Conservation (phyloP, 345 rosid genomes). For the Syzygium oleosum region DNA sequence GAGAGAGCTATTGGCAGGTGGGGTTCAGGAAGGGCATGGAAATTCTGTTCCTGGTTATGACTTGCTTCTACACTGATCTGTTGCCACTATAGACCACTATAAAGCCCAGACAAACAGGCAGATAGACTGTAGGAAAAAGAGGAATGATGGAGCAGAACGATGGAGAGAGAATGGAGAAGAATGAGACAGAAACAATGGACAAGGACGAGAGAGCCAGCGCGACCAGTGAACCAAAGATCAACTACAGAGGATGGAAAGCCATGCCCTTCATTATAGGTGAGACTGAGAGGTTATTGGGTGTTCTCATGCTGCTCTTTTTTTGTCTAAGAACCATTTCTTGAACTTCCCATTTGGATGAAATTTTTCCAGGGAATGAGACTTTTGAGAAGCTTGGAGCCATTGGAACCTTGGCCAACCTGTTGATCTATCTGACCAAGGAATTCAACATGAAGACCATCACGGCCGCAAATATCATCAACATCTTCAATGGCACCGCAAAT, state of each 20-base stretch:
- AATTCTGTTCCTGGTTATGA: not conserved
- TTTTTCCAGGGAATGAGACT: conserved; percentile 54
- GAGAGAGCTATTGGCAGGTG: not conserved
- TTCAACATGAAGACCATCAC: conserved; percentile 61
- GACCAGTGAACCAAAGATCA: conserved; percentile 20
- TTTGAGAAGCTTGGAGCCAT: conserved; percentile 91
- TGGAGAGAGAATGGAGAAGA: not conserved
- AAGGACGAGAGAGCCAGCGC: not conserved
- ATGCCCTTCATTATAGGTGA: conserved; percentile 74
- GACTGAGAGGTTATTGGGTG: not conserved
- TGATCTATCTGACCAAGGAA: conserved; percentile 65
- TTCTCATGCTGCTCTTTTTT: not conserved
- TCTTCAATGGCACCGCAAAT: conserved; percentile 69
- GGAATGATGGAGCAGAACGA: not conserved
- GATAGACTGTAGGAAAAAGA: not conserved
- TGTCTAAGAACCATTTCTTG: not conserved
- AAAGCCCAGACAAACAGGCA: not conserved
- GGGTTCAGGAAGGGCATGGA: not conserved
- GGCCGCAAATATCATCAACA: conserved; percentile 62
- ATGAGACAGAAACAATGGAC: not conserved
- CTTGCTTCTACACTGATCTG: not conserved
- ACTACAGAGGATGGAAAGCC: conserved; percentile 67
- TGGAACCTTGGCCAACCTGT: conserved; percentile 66
- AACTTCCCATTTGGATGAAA: not conserved
- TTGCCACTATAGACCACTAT: not conserved